phyloP scores from a whole-genome alignment of 148 eudicot genomes.

The Linanthus parryae region DNA sequence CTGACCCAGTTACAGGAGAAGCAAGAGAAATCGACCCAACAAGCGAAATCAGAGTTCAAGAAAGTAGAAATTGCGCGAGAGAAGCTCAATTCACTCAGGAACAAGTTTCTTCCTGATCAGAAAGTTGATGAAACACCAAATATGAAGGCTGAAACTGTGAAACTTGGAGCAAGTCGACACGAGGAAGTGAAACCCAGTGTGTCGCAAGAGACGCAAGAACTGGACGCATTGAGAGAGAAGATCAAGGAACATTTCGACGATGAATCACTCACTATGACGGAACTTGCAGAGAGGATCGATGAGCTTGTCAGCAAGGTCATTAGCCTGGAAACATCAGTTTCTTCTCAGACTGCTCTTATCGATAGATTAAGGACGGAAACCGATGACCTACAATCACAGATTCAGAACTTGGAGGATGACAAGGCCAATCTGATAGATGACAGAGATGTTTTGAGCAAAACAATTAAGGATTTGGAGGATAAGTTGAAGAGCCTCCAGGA shows the following conservation, averaged over 20 bases:
- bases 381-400: constrained; percentile 64
- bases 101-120: constrained; percentile 22
- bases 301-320: constrained; percentile 84
- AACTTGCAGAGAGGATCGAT: constrained; percentile 76
- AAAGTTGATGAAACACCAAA: constrained; percentile 14
- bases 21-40: constrained; percentile 44
- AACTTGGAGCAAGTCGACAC: constrained; percentile 15
- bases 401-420: constrained; percentile 61
- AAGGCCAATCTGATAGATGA: constrained; percentile 55
- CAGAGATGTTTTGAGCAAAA: constrained; percentile 29
- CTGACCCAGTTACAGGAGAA: constrained; percentile 63
- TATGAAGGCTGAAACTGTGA: constrained; percentile 9
- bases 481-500: constrained; percentile 43
- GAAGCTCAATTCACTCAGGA: constrained; percentile 44
- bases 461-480: constrained; percentile 54
- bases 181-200: constrained; percentile 9
- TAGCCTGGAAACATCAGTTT: constrained; percentile 59
- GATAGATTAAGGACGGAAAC: constrained; percentile 57
- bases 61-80: constrained; percentile 52
- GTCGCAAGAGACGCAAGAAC: constrained; percentile 22
- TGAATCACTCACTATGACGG: constrained; percentile 40
- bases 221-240: constrained; percentile 33
- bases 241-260: constrained; percentile 39
- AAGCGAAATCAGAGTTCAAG: constrained; percentile 46
- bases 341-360: constrained; percentile 74